Percentiles rank a stretch among this genome's conserved stretches.
Evolutionary conservation across 2,329 filamentous ascomycete species (phyloP).

Genomic region (Penicillium sp.): DNA sequence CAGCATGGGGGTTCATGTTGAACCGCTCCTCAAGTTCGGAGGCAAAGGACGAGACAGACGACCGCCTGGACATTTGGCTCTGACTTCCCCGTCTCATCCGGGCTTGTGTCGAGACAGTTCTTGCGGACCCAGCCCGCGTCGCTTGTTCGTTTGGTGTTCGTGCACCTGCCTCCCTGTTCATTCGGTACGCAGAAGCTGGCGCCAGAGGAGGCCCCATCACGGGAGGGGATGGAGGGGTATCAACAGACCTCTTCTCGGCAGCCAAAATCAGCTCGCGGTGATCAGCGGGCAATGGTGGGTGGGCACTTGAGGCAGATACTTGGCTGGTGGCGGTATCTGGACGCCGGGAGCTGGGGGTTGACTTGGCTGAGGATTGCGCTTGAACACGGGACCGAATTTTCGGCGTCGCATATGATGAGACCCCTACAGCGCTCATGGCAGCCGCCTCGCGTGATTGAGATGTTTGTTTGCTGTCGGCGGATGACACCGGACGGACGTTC

Average conservation of each 20-base stretch:
- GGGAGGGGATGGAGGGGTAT: slow-evolving; percentile 41
- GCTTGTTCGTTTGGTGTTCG: slow-evolving; percentile 55
- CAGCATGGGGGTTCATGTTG: slow-evolving; percentile 59
- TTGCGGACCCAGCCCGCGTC: slow-evolving; percentile 40
- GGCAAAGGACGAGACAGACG: slow-evolving; percentile 89
- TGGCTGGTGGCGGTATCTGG: slow-evolving; percentile 70
- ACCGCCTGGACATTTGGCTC: slow-evolving; percentile 57
- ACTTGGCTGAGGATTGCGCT: slow-evolving; percentile 29
- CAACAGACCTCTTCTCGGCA: slow-evolving; percentile 56
- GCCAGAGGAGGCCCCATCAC: slow-evolving; percentile 79
- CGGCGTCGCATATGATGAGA: slow-evolving; percentile 36
- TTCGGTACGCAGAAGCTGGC: slow-evolving; percentile 67
- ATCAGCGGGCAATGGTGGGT: slow-evolving; percentile 73
- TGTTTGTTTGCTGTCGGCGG: slow-evolving; percentile 27
- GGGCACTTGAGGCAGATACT: slow-evolving; percentile 45
- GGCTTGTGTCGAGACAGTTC: slow-evolving; percentile 56
- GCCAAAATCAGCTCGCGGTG: slow-evolving; percentile 81
- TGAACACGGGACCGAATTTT: slow-evolving; percentile 29
- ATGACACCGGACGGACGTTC: slow-evolving; percentile 28
- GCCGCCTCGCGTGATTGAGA: slow-evolving; percentile 24
- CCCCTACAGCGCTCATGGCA: slow-evolving; percentile 8
- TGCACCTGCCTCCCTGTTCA: slow-evolving; percentile 48
- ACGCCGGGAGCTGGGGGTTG: slow-evolving; percentile 44
- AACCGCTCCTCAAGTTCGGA: slow-evolving; percentile 91
- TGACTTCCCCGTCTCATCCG: slow-evolving; percentile 39